These are phyloP conservation scores for Geoglossum glabrum DNA, from an alignment of 495 filamentous ascomycete genomes.

Conservation along the genomic window DNA sequence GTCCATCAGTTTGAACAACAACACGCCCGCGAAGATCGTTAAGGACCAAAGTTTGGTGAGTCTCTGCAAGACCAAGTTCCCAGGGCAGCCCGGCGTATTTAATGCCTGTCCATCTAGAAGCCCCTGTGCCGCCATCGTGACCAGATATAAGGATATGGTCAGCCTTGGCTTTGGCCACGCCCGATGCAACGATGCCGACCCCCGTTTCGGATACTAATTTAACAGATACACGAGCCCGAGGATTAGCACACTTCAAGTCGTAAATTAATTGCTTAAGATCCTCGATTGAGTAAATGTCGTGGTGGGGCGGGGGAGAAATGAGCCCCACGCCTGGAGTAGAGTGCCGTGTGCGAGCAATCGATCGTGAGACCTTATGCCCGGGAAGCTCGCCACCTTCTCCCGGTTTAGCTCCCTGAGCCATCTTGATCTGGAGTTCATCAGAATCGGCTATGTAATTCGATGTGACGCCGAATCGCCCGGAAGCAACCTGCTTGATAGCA, in stretches of 20 bases:
- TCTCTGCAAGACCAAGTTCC: constrained; percentile 96
- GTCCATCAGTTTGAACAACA: constrained; percentile 93
- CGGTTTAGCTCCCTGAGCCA: constrained; percentile 98
- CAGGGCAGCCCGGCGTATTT: constrained; percentile 97
- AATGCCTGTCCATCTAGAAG: constrained; percentile 97
- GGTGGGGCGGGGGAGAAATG: constrained; percentile 95
- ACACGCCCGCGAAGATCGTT: constrained; percentile 95
- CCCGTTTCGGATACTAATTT: constrained; percentile 98
- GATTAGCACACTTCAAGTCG: constrained; percentile 94
- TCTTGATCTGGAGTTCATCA: constrained; percentile 99
- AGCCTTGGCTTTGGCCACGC: constrained; percentile 96
- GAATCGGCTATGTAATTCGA: constrained; percentile 96
- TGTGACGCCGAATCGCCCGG: constrained; percentile 94
- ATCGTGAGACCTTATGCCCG: constrained; percentile 92
- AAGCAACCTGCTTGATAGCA: constrained; percentile 96
- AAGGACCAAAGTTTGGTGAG: constrained; percentile 93
- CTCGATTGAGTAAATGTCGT: constrained; percentile 99
- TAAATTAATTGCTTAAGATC: constrained; percentile 98
- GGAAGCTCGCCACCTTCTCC: constrained; percentile 97
- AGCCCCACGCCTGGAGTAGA: constrained; percentile 97
- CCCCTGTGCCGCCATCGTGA: constrained; percentile 95
- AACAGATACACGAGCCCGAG: constrained; percentile 85
- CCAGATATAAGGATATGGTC: constrained; percentile 97
- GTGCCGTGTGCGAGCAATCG: constrained; percentile 89
- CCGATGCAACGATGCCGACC: constrained; percentile 94